Percentiles rank a stretch among this genome's conserved stretches.
These are phyloP conservation scores for Ceratocystiopsis minuta DNA, from an alignment of 2,329 filamentous ascomycete species.

Conservation along the genomic window DNA sequence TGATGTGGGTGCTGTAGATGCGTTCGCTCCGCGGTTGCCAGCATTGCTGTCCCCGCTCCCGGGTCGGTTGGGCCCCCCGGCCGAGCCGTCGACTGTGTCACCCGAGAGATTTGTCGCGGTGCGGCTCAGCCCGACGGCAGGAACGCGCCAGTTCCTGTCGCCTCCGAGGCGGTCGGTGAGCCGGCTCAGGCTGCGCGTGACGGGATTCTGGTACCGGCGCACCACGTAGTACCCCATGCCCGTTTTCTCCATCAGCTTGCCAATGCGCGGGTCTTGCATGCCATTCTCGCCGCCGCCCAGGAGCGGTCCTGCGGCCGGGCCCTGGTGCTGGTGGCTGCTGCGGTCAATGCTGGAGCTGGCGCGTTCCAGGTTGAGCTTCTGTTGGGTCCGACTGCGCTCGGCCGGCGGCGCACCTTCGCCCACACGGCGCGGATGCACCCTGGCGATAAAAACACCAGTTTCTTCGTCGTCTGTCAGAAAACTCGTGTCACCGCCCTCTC, in stretches of 20 bases:
- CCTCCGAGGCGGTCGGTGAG: conserved; percentile 33
- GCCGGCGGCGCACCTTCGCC: conserved; percentile 18
- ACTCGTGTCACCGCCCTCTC: conserved; percentile 17
- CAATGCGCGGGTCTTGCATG: conserved; percentile 42
- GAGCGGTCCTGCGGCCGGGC: conserved; percentile 21
- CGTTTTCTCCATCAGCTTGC: conserved; percentile 48
- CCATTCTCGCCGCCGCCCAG: conserved; percentile 38
- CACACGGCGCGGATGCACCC: conserved; percentile 4
- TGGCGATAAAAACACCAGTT: neutral
- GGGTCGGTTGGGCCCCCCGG: neutral
- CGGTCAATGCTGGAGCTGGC: conserved; percentile 56
- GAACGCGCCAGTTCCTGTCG: conserved; percentile 32
- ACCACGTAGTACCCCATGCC: conserved; percentile 60
- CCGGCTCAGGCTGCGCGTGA: conserved; percentile 42
- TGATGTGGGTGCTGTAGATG: neutral
- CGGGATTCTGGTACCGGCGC: conserved; percentile 51
- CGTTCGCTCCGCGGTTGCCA: neutral
- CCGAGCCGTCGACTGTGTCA: conserved; percentile 11
- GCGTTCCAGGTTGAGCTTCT: conserved; percentile 58
- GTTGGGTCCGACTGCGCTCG: conserved; percentile 50
- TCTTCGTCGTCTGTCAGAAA: conserved; percentile 5
- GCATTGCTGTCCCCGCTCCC: neutral
- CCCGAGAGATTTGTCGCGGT: conserved; percentile 4
- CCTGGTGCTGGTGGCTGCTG: conserved; percentile 24
- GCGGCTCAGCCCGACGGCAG: conserved; percentile 16